Conservation (phyloP, 148 eudicot species). For the Rhododendron henanense region DNA sequence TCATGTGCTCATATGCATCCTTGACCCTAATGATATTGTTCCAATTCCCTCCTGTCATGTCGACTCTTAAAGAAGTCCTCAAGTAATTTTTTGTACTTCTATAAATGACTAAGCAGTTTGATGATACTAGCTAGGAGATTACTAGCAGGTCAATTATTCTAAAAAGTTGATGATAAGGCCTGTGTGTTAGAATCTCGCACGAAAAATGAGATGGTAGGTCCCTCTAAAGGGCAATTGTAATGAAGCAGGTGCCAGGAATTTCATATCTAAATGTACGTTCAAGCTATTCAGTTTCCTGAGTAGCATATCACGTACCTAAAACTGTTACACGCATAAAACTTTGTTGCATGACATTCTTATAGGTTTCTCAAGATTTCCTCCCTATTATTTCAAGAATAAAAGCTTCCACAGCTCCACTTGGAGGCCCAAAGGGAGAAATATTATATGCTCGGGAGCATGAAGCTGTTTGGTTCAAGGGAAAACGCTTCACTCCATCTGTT, state of each 20-base stretch:
- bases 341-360: conserved; percentile 1
- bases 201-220: not conserved
- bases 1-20: not conserved
- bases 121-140: not conserved
- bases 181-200: not conserved
- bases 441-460: conserved; percentile 87
- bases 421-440: conserved; percentile 92
- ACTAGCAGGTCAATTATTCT: not conserved
- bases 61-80: not conserved
- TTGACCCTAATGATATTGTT: not conserved
- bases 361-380: conserved; percentile 86
- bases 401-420: conserved; percentile 71
- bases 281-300: not conserved
- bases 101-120: not conserved
- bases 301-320: not conserved
- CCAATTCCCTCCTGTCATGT: not conserved
- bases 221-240: not conserved
- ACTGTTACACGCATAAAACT: not conserved
- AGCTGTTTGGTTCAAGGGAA: conserved; percentile 97
- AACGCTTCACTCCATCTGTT: conserved; percentile 76
- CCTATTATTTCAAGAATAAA: conserved; percentile 83
- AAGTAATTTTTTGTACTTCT: not conserved
- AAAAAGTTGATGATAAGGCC: not conserved
- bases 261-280: not conserved
- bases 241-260: not conserved